These are phyloP conservation scores for Fusarium dimerum DNA, from an alignment of 2,329 filamentous ascomycete species.

Conservation along the genomic window DNA sequence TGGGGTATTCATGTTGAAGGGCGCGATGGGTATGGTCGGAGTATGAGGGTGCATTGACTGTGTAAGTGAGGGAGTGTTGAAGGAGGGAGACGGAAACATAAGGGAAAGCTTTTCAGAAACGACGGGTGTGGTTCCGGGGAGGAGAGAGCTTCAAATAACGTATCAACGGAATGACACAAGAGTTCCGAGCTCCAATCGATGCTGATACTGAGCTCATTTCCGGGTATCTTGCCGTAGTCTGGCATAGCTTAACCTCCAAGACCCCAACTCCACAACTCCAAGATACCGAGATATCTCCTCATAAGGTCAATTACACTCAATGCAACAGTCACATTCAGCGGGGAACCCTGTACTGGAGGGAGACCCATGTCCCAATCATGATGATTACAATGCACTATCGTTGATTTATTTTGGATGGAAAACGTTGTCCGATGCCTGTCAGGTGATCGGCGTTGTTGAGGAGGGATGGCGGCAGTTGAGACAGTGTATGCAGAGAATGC, in stretches of 20 bases:
- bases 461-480: too few relatives aligned
- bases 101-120: not conserved
- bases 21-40: not conserved
- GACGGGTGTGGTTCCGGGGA: not conserved
- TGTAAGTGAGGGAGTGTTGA: not conserved
- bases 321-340: conserved; percentile 11
- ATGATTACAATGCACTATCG: not conserved
- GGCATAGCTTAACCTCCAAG: conserved; percentile 6
- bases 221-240: conserved; percentile 17
- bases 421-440: not conserved
- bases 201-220: not conserved
- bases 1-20: conserved; percentile 11
- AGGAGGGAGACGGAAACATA: not conserved
- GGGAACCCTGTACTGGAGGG: conserved; percentile 5
- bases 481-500: too few relatives aligned
- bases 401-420: not conserved
- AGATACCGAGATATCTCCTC: conserved; percentile 31
- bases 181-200: not conserved
- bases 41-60: not conserved
- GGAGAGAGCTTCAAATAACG: not conserved
- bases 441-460: not conserved
- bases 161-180: not conserved
- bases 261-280: conserved; percentile 8
- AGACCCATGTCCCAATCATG: not conserved
- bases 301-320: not conserved